These are phyloP conservation scores for Aspergillus sclerotialis DNA, from an alignment of 2,329 filamentous ascomycete genomes.

Conservation along the genomic window DNA sequence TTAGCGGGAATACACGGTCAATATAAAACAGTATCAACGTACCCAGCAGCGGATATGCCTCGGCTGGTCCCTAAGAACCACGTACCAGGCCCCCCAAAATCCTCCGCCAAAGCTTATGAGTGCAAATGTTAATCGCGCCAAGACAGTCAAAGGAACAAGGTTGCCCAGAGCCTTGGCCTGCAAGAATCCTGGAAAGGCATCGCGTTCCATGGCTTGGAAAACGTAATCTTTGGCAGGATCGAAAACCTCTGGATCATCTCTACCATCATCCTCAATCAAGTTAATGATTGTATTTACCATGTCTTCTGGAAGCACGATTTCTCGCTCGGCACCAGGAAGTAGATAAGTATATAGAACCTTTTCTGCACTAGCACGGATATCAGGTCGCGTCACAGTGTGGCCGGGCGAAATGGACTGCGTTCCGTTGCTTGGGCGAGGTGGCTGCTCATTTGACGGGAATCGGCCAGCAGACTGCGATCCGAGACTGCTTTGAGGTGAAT, in stretches of 20 bases:
- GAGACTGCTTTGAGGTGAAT: slow-evolving; percentile 50
- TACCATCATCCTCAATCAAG: slow-evolving; percentile 80
- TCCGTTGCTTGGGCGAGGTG: slow-evolving; percentile 52
- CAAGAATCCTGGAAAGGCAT: slow-evolving; percentile 96
- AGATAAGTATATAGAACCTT: slow-evolving; percentile 99
- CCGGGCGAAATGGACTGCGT: slow-evolving; percentile 76
- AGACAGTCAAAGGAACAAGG: slow-evolving; percentile 81
- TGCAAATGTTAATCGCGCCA: slow-evolving; percentile 78
- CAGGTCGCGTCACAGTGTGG: slow-evolving; percentile 77
- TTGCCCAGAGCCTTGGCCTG: slow-evolving; percentile 94
- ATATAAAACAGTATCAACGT: slow-evolving; percentile 32
- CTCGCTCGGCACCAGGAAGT: slow-evolving; percentile 87
- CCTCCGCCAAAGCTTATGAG: slow-evolving; percentile 81
- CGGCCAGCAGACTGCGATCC: slow-evolving; percentile 40
- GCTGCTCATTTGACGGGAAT: slow-evolving; percentile 38
- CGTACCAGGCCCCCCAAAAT: slow-evolving; percentile 88
- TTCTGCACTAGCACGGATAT: slow-evolving; percentile 88
- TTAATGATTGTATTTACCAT: slow-evolving; percentile 82
- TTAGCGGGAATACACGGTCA: slow-evolving; percentile 10
- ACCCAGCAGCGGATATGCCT: slow-evolving; percentile 77
- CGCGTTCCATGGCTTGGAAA: slow-evolving; percentile 98
- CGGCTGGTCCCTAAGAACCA: slow-evolving; percentile 81
- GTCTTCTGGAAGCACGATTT: slow-evolving; percentile 84
- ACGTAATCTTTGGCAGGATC: slow-evolving; percentile 98
- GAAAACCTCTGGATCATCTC: slow-evolving; percentile 95